These are phyloP conservation scores for Termitomyces sp. DNA, from an alignment of 768 basidiomycete species.

Conservation along the genomic window DNA sequence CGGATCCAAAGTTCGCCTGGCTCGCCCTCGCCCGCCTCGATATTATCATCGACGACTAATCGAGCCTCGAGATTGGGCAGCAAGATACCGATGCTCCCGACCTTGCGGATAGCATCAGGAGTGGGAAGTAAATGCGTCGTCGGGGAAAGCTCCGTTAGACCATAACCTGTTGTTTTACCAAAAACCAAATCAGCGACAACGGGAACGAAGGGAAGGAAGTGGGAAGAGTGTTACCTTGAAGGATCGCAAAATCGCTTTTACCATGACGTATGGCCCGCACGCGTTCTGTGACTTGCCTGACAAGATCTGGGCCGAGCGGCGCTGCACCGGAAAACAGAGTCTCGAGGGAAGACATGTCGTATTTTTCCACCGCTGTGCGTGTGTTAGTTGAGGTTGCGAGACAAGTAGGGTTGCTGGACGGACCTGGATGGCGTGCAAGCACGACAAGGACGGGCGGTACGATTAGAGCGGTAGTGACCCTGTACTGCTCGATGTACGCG, in stretches of 20 bases:
- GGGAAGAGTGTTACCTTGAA: conserved; percentile 34
- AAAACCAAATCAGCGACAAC: too few species aligned
- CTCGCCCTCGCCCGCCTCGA: conserved; percentile 47
- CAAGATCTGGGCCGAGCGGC: conserved; percentile 64
- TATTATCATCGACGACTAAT: conserved; percentile 53
- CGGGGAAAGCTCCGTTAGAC: conserved; percentile 81
- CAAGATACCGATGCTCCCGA: conserved; percentile 66
- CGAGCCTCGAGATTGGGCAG: conserved; percentile 74
- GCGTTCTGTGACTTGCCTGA: conserved; percentile 37
- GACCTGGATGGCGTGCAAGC: conserved; percentile 64
- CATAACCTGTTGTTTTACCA: conserved; percentile 43
- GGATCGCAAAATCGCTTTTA: conserved; percentile 33
- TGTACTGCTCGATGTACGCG: conserved; percentile 57
- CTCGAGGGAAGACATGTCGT: conserved; percentile 56
- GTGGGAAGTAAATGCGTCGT: conserved; percentile 52
- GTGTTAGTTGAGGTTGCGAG: neutral
- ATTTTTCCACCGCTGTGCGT: conserved; percentile 52
- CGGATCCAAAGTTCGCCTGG: conserved; percentile 80
- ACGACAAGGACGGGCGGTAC: conserved; percentile 85
- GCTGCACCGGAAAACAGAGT: conserved; percentile 73
- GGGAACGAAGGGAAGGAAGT: too few species aligned
- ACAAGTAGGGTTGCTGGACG: conserved; percentile 10
- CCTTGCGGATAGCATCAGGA: conserved; percentile 37
- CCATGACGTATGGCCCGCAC: conserved; percentile 30
- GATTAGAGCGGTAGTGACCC: conserved; percentile 48